Base-by-base conservation (phyloP, 2,329 filamentous ascomycete genomes). In the Westerdykella aurantiaca region DNA sequence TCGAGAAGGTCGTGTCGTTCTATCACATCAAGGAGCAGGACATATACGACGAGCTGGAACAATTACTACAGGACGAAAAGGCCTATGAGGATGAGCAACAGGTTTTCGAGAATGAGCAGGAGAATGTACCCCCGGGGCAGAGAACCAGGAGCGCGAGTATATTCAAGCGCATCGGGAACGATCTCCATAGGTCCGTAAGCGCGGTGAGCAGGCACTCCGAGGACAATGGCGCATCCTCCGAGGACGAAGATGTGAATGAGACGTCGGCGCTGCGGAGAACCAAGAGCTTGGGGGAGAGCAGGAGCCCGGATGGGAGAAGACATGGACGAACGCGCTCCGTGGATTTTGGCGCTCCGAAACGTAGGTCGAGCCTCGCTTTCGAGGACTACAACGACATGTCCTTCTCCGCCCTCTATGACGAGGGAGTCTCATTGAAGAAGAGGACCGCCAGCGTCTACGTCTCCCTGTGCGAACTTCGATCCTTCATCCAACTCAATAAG, bases 1-100 rank as follows among this genome's bases (percentile, higher is more conserved):
- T 98, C 40, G 90, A 97, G 61, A 97, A 97, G 74, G 88, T 98
- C 48, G 86, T 81, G 58, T 86, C 85, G 0, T 98, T 98, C 67
- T 97, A 93, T 68, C 78, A 83, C 49, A 71, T 88, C 48, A 98
- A 98, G 68, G 90, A 98, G 69, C 75, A 81, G 18, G 91, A 97
- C 65, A 82, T 98, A 12, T 81, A 85, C 47, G 82, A 84, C 41
- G 91, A 96, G 64, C 81, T 91, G 7, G 81, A 85, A 38, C 78
- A 83, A 31, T 72, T 97, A n/a, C 69, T 91, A 43, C 75, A 76
- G 39, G 91, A 97, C 59, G 79, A 88, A 34, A 79, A 81, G 42
- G 72, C 73, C 6, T 88, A 83, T 56, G 77, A 90, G 47, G 75
- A 78, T 13, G 81, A 83, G 37, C 60, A 67, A 43, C 61, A 62